Conservation (phyloP, 2,329 filamentous ascomycete genomes). For the Exophiala sp. region DNA sequence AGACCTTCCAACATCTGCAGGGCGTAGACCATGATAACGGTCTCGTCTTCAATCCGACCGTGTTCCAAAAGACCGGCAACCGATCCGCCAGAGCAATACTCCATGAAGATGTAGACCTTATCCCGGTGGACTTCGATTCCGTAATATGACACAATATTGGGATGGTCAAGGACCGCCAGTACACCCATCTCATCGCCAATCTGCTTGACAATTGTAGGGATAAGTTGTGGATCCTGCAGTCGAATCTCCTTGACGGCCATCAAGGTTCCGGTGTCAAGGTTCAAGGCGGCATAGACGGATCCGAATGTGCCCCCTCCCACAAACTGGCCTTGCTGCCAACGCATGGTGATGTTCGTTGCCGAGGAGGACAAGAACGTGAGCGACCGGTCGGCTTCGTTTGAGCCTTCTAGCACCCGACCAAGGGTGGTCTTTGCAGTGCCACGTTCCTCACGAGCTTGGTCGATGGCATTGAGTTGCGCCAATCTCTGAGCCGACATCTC, state of each 20-base stretch:
- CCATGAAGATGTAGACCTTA: conserved; percentile 99
- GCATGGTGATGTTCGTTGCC: conserved; percentile 87
- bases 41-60: conserved; percentile 94
- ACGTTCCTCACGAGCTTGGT: conserved; percentile 69
- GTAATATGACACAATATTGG: conserved; percentile 95
- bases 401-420: conserved; percentile 85
- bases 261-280: conserved; percentile 87
- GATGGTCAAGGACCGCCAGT: conserved; percentile 88
- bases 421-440: conserved; percentile 81
- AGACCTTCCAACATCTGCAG: conserved; percentile 90
- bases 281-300: conserved; percentile 95
- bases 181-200: conserved; percentile 98
- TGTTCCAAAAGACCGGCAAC: conserved; percentile 86
- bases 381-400: conserved; percentile 91
- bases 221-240: conserved; percentile 90
- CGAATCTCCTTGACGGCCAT: conserved; percentile 99
- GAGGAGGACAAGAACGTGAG: conserved; percentile 89
- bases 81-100: conserved; percentile 94
- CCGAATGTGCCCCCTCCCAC: conserved; percentile 96
- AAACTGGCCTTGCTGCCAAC: conserved; percentile 98
- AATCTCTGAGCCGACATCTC: conserved; percentile 71
- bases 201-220: conserved; percentile 86
- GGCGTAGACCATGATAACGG: conserved; percentile 93
- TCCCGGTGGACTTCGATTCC: conserved; percentile 97
- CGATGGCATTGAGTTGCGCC: conserved; percentile 66